Evolutionary conservation across 306 rosid genomes (phyloP).

Genomic region (Vachellia pachyceras): DNA sequence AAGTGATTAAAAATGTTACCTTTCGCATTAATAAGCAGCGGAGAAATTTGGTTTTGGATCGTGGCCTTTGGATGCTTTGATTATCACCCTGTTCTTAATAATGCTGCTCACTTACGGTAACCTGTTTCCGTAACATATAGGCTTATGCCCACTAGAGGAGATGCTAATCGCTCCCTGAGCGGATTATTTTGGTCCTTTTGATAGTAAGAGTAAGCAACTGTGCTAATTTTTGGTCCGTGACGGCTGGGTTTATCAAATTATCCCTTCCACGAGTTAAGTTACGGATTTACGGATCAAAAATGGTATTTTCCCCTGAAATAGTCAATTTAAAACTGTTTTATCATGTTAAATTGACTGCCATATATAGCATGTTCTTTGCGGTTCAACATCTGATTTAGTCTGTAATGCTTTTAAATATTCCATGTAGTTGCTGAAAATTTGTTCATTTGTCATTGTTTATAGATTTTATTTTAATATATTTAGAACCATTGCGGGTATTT

Average conservation of each 20-base stretch:
- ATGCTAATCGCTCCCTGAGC: neutral
- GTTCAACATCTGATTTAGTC: slow-evolving; percentile 12
- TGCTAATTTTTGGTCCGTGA: neutral
- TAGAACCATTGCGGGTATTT: neutral
- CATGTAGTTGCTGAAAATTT: neutral
- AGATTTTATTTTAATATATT: neutral
- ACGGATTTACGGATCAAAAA: neutral
- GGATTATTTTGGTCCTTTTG: neutral
- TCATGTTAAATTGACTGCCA: neutral
- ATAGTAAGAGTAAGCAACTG: neutral
- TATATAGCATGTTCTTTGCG: neutral
- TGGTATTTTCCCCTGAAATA: neutral
- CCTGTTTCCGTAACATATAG: neutral
- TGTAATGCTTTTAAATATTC: neutral
- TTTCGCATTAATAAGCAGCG: neutral
- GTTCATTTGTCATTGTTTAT: neutral
- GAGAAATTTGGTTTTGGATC: slow-evolving; percentile 2
- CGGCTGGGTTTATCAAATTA: neutral
- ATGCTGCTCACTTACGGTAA: slow-evolving; percentile 1
- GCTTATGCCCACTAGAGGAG: neutral
- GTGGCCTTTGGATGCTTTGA: neutral
- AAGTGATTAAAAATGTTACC: neutral
- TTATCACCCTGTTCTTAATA: neutral
- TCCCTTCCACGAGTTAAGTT: neutral
- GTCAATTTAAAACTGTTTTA: neutral